Evolutionary conservation across 805 yeast species (phyloP).

Genomic region (Sugiyamaella smithiae): DNA sequence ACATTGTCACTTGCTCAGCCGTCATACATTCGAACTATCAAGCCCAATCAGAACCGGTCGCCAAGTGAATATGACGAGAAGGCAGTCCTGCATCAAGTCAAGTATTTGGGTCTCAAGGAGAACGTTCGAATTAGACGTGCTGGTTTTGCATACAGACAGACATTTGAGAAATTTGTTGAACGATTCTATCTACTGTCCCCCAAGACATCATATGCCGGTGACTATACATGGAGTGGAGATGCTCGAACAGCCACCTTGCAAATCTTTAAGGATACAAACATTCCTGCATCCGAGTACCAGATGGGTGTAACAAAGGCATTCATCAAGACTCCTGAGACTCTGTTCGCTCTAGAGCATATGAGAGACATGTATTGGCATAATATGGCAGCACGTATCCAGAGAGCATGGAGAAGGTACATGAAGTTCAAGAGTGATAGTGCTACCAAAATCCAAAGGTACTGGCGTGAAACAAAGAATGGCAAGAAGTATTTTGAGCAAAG

Average conservation of each 20-base stretch:
- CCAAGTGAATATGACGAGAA: slow-evolving; percentile 85
- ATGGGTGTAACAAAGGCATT: slow-evolving; percentile 89
- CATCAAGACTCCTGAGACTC: slow-evolving; percentile 94
- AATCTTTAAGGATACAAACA: slow-evolving; percentile 57
- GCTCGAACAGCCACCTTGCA: slow-evolving; percentile 52
- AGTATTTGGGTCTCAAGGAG: slow-evolving; percentile 92
- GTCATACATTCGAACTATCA: slow-evolving; percentile 94
- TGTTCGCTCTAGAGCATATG: slow-evolving; percentile 93
- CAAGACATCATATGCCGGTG: slow-evolving; percentile 89
- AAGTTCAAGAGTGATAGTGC: slow-evolving; percentile 86
- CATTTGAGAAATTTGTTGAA: slow-evolving; percentile 94
- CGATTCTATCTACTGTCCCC: slow-evolving; percentile 85
- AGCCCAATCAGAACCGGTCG: slow-evolving; percentile 90
- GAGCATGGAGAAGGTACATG: slow-evolving; percentile 89
- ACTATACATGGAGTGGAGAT: slow-evolving; percentile 63
- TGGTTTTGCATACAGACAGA: slow-evolving; percentile 96
- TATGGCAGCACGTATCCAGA: slow-evolving; percentile 96
- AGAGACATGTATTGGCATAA: slow-evolving; percentile 97
- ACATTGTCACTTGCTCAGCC: slow-evolving; percentile 91
- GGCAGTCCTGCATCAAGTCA: slow-evolving; percentile 92
- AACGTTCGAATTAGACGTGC: slow-evolving; percentile 97
- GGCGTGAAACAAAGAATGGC: slow-evolving; percentile 78
- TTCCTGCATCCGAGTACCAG: slow-evolving; percentile 81
- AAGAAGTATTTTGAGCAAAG: slow-evolving; percentile 80
- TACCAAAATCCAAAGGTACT: slow-evolving; percentile 69